Base-by-base conservation (phyloP, 805 yeast genomes). In the Saccharomycopsis amapae region DNA sequence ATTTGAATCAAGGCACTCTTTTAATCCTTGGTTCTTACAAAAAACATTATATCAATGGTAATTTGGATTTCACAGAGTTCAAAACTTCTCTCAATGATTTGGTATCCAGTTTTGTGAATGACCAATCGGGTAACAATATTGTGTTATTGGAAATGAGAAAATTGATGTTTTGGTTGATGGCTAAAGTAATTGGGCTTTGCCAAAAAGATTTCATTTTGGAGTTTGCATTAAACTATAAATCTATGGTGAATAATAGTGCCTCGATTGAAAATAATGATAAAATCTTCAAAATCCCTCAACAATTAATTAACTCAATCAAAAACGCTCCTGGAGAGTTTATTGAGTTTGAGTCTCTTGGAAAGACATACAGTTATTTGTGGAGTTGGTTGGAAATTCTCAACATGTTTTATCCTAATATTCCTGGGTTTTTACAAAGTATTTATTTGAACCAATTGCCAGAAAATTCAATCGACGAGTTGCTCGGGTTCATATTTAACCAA, bases 371-470 rank as follows among this genome's bases (percentile, higher is more conserved):
- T 38, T 56, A 70, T 24, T 53, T 82, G 28, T 81, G 85, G 80
- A 65, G 77, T 46, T 88, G 95, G 94, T 65, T 63, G 50, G 64
- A 85, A 44, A 60, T 84, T 0, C 69, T 84, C 51, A 65, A 64
- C 24, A 78, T 78, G 59, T 83, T 87, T 58, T 69, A 72, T 42
- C 76, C 78, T 48, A 72, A 83, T 4, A 76, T 93, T 1, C 78
- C 76, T 53, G 73, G 75, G 34, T 69, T 87, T 53, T 71, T 88
- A 46, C 71, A 75, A 38, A 66, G 70, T 36, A 84, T 82, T 55
- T 72, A 81, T 30, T 24, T 42, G 24, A 67, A 64, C 18, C 81
- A 82, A 52, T 58, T 87, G 45, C 75, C 73, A 23, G 70, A 68
- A 23, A 57, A 61, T 5, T 73, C 71, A n/a, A 62, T 84, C 5